Conservation (phyloP, 1,284 basidiomycete genomes). For the Anthracocystis setariae region DNA sequence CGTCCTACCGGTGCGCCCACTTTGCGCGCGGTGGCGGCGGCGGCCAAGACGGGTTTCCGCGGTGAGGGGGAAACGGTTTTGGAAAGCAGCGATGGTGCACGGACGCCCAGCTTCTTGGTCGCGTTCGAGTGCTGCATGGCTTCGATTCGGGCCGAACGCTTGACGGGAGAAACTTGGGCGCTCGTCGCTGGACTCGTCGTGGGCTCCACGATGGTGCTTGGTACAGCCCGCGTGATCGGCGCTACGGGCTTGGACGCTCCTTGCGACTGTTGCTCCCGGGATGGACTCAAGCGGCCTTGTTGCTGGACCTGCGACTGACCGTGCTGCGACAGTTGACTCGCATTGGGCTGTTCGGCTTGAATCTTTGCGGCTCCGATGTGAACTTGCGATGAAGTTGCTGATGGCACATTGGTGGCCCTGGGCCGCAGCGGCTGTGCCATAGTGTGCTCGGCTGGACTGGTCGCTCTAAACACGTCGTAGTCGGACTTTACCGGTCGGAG, state of each 20-base stretch:
- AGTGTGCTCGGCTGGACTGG: neutral
- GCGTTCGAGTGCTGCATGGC: conserved; percentile 34
- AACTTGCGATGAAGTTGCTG: neutral
- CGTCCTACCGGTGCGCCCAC: neutral
- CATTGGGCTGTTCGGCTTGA: neutral
- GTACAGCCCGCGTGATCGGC: neutral
- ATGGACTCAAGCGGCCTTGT: neutral
- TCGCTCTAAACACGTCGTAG: conserved; percentile 33
- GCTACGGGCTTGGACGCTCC: neutral
- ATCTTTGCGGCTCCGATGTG: neutral
- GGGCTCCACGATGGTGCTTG: neutral
- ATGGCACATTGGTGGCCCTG: conserved; percentile 12
- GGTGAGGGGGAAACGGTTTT: conserved; percentile 17
- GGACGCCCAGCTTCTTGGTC: conserved; percentile 39
- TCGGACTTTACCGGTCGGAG: conserved; percentile 40
- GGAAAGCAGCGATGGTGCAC: conserved; percentile 20
- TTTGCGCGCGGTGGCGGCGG: conserved; percentile 1
- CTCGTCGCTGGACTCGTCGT: neutral
- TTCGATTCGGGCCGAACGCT: conserved; percentile 41
- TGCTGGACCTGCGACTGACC: neutral
- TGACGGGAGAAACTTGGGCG: conserved; percentile 26
- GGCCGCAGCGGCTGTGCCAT: conserved; percentile 11
- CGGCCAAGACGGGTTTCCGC: conserved; percentile 5
- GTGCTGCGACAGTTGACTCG: neutral
- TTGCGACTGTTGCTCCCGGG: neutral